These are phyloP conservation scores for Lentithecium fluviatile DNA, from an alignment of 495 filamentous ascomycete species.

Conservation along the genomic window DNA sequence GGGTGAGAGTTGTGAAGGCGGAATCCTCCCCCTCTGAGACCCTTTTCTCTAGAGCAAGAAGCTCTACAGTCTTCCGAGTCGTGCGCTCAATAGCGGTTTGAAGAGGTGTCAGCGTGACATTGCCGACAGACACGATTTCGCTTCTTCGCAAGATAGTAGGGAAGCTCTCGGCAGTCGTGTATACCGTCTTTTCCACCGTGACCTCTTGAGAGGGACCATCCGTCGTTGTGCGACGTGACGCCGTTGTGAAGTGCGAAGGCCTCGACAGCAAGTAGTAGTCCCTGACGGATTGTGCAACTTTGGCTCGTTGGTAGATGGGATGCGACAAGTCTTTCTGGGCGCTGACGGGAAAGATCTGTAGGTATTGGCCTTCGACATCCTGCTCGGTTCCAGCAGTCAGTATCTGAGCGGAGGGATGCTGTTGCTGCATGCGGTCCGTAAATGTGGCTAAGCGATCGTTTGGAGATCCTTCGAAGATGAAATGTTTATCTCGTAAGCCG, in stretches of 20 bases:
- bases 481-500: constrained; percentile 83
- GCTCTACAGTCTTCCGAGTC: constrained; percentile 82
- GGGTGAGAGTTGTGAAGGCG: constrained; percentile 63
- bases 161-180: constrained; percentile 80
- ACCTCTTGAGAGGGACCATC: constrained; percentile 66
- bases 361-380: constrained; percentile 88
- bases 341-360: constrained; percentile 77
- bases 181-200: constrained; percentile 83
- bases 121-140: constrained; percentile 72
- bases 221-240: constrained; percentile 62
- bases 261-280: constrained; percentile 79
- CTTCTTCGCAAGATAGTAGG: constrained; percentile 87
- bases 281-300: constrained; percentile 75
- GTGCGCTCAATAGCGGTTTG: constrained; percentile 92
- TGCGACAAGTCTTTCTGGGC: constrained; percentile 79
- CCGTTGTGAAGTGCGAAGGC: constrained; percentile 71
- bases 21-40: constrained; percentile 71
- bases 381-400: constrained; percentile 67
- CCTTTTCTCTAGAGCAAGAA: constrained; percentile 69
- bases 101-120: constrained; percentile 65
- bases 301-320: constrained; percentile 82
- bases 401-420: constrained; percentile 85
- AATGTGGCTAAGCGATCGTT: constrained; percentile 77
- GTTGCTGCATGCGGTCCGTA: constrained; percentile 87
- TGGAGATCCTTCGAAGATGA: constrained; percentile 80